A percentile compares a stretch with the other conserved stretches of the same genome.
Conservation (phyloP, 2,329 filamentous ascomycete genomes). For the Aspergillus sp. region DNA sequence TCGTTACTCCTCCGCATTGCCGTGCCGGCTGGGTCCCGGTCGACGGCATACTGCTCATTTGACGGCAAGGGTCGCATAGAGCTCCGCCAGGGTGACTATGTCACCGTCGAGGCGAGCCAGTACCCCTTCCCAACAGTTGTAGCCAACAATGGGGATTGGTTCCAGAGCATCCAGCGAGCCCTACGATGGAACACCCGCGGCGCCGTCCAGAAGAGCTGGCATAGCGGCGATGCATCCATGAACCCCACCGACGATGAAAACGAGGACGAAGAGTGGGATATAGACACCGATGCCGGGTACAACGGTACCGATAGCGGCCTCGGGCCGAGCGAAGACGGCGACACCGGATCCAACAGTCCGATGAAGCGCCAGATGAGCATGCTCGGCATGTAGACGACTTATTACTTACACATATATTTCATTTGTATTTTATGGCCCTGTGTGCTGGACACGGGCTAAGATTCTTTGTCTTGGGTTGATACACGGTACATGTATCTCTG, state of each 20-base stretch:
- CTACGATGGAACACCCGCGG: conserved; percentile 93
- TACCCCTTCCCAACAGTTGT: conserved; percentile 98
- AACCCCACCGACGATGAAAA: conserved; percentile 48
- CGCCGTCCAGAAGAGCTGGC: conserved; percentile 85
- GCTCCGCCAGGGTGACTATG: conserved; percentile 87
- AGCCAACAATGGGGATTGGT: conserved; percentile 88
- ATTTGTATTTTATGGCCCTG: not conserved
- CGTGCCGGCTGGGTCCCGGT: conserved; percentile 79
- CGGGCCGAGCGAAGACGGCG: conserved; percentile 66
- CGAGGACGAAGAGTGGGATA: conserved; percentile 75
- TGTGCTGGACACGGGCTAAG: not conserved
- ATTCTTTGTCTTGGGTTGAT: not conserved
- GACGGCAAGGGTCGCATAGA: conserved; percentile 96
- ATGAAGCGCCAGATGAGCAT: conserved; percentile 73
- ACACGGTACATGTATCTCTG: not conserved
- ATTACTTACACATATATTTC: not conserved
- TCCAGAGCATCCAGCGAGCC: conserved; percentile 89
- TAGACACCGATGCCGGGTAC: conserved; percentile 71
- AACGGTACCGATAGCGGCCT: conserved; percentile 48
- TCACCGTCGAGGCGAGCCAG: conserved; percentile 92
- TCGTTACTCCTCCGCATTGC: conserved; percentile 88
- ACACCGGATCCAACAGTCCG: conserved; percentile 59
- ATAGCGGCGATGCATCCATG: conserved; percentile 41
- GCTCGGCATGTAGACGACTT: conserved; percentile 55
- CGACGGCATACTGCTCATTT: conserved; percentile 94